These are phyloP conservation scores for Colletotrichum sp. DNA, from an alignment of 2,329 filamentous ascomycete genomes.

Conservation along the genomic window DNA sequence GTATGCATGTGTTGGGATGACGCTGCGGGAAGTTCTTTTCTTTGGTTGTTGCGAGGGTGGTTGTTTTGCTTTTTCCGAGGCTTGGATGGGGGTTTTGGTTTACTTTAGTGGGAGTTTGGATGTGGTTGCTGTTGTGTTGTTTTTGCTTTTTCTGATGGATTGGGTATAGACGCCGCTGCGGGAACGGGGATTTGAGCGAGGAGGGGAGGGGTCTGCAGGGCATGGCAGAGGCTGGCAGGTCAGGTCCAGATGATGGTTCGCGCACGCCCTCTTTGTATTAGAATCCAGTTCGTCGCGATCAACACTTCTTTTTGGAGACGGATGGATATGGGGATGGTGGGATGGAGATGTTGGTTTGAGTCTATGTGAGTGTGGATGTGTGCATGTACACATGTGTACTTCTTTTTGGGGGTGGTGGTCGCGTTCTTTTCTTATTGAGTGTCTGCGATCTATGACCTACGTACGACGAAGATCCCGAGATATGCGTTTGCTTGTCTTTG, in stretches of 20 bases:
- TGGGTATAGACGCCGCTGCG: background rate
- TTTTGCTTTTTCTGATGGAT: slow-evolving; percentile 7
- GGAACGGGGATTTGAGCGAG: background rate
- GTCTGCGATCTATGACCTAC: background rate
- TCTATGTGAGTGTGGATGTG: background rate
- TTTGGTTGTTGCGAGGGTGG: background rate
- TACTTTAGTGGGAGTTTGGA: background rate
- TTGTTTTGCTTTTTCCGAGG: background rate
- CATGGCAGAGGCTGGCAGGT: background rate
- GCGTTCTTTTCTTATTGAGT: background rate
- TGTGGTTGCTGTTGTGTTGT: background rate
- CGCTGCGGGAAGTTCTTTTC: background rate
- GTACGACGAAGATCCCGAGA: background rate
- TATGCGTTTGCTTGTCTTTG: background rate
- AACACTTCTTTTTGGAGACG: background rate
- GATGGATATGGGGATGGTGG: background rate
- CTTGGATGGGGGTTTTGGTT: background rate
- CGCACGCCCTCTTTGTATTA: background rate
- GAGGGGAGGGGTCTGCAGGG: background rate
- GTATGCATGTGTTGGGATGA: background rate
- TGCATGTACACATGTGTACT: background rate
- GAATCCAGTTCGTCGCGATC: background rate
- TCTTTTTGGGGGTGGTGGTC: background rate
- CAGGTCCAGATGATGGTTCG: background rate
- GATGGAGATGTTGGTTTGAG: background rate